Percentiles rank a stretch among this genome's conserved stretches.
Evolutionary conservation across 164 flowering plant genomes (phyloP).

Genomic region (Hamamelis virginiana): DNA sequence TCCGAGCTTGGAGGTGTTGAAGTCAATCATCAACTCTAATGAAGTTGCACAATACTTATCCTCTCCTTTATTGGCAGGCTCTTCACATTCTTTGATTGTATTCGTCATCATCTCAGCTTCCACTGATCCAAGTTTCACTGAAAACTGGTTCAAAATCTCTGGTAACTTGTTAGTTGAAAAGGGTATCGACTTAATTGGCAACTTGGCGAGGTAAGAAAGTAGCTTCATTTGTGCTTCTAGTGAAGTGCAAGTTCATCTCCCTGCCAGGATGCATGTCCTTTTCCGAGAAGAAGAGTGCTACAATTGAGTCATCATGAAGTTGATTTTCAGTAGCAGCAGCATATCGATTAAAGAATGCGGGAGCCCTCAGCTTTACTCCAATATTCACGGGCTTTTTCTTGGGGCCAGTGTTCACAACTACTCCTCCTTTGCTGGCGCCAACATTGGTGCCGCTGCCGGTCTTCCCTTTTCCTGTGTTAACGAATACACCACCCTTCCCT

Average conservation of each 20-base stretch:
- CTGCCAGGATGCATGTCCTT: slow-evolving; percentile 31
- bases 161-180: slow-evolving; percentile 37
- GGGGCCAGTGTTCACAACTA: slow-evolving; percentile 35
- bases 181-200: slow-evolving; percentile 30
- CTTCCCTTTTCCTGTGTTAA: slow-evolving; percentile 21
- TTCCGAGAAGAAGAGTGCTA: slow-evolving; percentile 48
- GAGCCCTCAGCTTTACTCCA: slow-evolving; percentile 24
- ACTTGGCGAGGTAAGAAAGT: slow-evolving; percentile 39
- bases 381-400: slow-evolving; percentile 42
- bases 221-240: slow-evolving; percentile 19
- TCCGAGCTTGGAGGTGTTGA: slow-evolving; percentile 42
- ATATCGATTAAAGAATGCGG: slow-evolving; percentile 29
- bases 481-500: no score
- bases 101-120: slow-evolving; percentile 39
- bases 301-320: slow-evolving; percentile 31
- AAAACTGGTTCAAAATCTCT: slow-evolving; percentile 24
- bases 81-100: slow-evolving; percentile 42
- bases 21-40: slow-evolving; percentile 48
- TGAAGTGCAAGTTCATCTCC: slow-evolving; percentile 35
- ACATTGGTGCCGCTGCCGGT: slow-evolving; percentile 22
- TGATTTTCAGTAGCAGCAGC: slow-evolving; percentile 43
- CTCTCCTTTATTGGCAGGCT: slow-evolving; percentile 32
- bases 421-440: slow-evolving; percentile 44
- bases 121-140: slow-evolving; percentile 31
- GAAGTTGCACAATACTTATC: slow-evolving; percentile 53